Base-by-base conservation (phyloP, 129 eudicot species). In the Saussurea involucrata region DNA sequence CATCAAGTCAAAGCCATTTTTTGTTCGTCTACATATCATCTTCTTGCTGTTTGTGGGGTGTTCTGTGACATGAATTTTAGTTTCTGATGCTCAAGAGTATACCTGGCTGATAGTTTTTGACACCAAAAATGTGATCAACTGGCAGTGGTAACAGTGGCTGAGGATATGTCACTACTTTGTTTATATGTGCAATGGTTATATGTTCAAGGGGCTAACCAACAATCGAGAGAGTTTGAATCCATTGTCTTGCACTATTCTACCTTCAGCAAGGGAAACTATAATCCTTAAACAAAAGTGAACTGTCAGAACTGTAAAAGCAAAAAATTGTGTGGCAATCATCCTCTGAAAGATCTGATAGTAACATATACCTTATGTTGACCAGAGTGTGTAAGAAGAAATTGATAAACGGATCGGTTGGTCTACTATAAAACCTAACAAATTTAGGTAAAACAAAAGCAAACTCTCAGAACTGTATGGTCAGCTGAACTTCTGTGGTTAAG, bases 401-500 rank as follows among this genome's bases (percentile, higher is more conserved):
- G 70, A 12, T 71, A 5, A 9, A 71, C 76, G 28, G 71, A 58
- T 81, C 22, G 0, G 66, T 71, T 36, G 71, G 18, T 55, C 27
- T 78, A 7, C 21, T 12, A 40, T 78, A 69, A 63, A 64, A 79
- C 27, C 17, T 31, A 46, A 72, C 27, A 32, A 22, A 29, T 71
- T 69, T 67, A n/a, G 33, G 61, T 77, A 77, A 75, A 76, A 42
- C 31, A 76, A 63, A 75, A 60, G 72, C 31, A 29, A 81, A 57
- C 22, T 68, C 32, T 49, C 79, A 72, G 74, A 68, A 58, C 68
- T 61, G 55, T 27, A 12, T 34, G 46, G 66, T 37, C 77, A 61
- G 80, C 77, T 71, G 72, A 81, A 61, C n/a, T 60, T 46, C 40
- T 24, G 78, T 65, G 83, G 79, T 65, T 80, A 49, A 53, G 73